Conservation (phyloP, 1,284 basidiomycete genomes). For the Phlebopus sp. region DNA sequence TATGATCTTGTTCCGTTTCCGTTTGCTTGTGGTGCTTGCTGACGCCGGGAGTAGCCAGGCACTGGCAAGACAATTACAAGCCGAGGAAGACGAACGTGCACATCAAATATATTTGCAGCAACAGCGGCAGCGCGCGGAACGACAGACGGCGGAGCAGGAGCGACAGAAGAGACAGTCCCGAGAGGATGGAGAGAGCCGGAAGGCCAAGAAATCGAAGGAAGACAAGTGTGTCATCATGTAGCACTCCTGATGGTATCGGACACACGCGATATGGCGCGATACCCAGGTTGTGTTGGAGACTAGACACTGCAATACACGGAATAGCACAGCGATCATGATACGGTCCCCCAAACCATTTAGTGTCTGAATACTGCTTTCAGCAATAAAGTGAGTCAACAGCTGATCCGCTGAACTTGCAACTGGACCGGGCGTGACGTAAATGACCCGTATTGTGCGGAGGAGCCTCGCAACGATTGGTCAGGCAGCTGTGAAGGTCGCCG, state of each 20-base stretch:
- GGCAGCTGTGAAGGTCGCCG: no score
- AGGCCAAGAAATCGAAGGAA: conserved; percentile 47
- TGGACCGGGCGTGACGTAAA: no score
- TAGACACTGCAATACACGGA: no score
- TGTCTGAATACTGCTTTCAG: no score
- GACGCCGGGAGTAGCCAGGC: conserved; percentile 42
- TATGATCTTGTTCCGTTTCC: conserved; percentile 30
- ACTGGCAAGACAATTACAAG: conserved; percentile 70
- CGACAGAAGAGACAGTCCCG: conserved; percentile 11
- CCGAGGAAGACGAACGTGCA: conserved; percentile 64
- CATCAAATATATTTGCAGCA: conserved; percentile 38
- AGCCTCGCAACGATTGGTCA: no score
- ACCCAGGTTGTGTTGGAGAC: no score
- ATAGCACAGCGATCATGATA: no score
- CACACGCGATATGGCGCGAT: no score
- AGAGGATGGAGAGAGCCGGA: conserved; percentile 23
- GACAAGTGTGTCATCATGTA: conserved; percentile 68
- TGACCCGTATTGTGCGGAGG: no score
- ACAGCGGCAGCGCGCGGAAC: conserved; percentile 32
- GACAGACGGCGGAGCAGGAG: conserved; percentile 6
- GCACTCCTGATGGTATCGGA: not conserved
- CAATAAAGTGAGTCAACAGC: no score
- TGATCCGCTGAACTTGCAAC: no score
- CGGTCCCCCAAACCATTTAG: no score
- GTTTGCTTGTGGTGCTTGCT: not conserved